phyloP scores from a whole-genome alignment of 306 rosid species.

The Vachellia pachyceras region DNA sequence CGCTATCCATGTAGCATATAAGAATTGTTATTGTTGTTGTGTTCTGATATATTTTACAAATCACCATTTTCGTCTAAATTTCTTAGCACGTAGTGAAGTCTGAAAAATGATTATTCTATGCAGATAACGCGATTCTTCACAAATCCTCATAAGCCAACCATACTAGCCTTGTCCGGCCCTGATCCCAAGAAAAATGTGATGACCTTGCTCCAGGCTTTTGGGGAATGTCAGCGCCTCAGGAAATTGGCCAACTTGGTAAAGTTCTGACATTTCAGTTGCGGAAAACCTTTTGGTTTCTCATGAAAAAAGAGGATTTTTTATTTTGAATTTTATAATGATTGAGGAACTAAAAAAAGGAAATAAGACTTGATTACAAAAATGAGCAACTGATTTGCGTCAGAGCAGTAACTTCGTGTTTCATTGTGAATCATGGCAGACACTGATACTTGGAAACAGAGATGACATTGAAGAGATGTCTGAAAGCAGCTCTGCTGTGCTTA shows the following conservation, averaged over 20 bases:
- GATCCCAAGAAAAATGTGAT: constrained; percentile 90
- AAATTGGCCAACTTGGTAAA: constrained; percentile 82
- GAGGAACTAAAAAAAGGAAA: not conserved
- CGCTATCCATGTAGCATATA: too few species aligned
- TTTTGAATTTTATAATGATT: not conserved
- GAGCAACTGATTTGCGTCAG: too few species aligned
- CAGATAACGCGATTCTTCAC: too few species aligned
- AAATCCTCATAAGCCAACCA: constrained; percentile 92
- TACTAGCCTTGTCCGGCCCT: constrained; percentile 85
- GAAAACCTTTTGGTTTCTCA: not conserved
- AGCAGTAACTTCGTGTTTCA: constrained; percentile 34
- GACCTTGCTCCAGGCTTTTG: constrained; percentile 82
- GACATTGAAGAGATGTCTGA: constrained; percentile 75
- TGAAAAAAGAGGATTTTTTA: not conserved
- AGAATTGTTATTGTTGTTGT: too few species aligned
- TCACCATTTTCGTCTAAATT: too few species aligned
- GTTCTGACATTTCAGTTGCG: constrained; percentile 8
- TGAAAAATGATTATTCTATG: constrained; percentile 27
- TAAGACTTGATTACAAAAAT: not conserved
- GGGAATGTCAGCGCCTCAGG: constrained; percentile 71
- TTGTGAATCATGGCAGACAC: constrained; percentile 53
- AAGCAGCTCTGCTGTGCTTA: constrained; percentile 70
- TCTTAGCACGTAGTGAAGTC: too few species aligned
- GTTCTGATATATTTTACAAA: too few species aligned
- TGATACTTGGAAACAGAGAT: constrained; percentile 87